A percentile compares a stretch with the other conserved stretches of the same genome.
phyloP scores from a whole-genome alignment of 169 alveolate species.

The Plasmodium coatneyi region DNA sequence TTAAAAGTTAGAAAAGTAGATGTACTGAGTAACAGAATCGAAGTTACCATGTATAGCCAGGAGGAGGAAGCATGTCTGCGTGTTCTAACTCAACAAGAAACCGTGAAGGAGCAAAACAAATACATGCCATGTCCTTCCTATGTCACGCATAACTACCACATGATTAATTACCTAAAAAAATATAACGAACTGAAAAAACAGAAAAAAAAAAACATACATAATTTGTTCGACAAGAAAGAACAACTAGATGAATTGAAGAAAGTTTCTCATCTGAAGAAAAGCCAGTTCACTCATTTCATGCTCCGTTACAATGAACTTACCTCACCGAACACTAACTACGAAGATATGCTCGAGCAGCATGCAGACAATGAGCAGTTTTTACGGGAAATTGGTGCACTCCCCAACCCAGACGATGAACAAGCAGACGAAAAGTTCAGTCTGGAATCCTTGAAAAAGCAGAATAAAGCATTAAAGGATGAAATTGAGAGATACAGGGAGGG shows the following conservation, averaged over 20 bases:
- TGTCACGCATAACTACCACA: slow-evolving; percentile 38
- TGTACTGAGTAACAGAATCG: slow-evolving; percentile 34
- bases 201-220: slow-evolving; percentile 60
- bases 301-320: slow-evolving; percentile 30
- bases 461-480: slow-evolving; percentile 49
- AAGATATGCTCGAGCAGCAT: slow-evolving; percentile 57
- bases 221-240: slow-evolving; percentile 52
- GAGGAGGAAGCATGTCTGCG: slow-evolving; percentile 68
- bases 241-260: slow-evolving; percentile 34
- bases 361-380: slow-evolving; percentile 29
- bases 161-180: slow-evolving; percentile 53
- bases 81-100: slow-evolving; percentile 48
- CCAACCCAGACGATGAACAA: not conserved
- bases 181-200: slow-evolving; percentile 47
- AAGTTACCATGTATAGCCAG: slow-evolving; percentile 19
- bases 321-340: slow-evolving; percentile 34
- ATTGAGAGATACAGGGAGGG: slow-evolving; percentile 18
- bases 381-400: slow-evolving; percentile 10
- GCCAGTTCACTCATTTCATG: slow-evolving; percentile 22
- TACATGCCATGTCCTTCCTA: slow-evolving; percentile 54
- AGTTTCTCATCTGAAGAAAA: slow-evolving; percentile 23
- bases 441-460: slow-evolving; percentile 19
- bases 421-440: not conserved
- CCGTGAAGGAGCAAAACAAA: slow-evolving; percentile 59
- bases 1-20: slow-evolving; percentile 54